Conservation (phyloP, 2,329 filamentous ascomycete species). For the Hypoxylon sp. region DNA sequence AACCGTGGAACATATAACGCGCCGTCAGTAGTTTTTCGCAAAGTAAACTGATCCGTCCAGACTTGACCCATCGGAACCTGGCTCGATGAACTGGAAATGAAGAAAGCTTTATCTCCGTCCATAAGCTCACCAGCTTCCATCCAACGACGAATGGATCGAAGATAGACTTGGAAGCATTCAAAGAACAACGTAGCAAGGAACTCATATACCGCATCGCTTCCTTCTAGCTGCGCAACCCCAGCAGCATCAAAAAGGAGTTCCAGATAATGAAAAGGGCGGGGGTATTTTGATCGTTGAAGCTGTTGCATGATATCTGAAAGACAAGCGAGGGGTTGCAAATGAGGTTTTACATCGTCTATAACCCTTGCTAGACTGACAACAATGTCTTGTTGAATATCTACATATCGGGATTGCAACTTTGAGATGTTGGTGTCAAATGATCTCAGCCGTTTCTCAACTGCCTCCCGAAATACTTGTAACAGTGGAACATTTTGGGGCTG, state of each 20-base stretch:
- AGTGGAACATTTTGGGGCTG: constrained; percentile 68
- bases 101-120: constrained; percentile 78
- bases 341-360: constrained; percentile 68
- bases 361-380: constrained; percentile 78
- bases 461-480: constrained; percentile 79
- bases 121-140: constrained; percentile 83
- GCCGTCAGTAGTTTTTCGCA: constrained; percentile 74
- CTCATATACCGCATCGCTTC: constrained; percentile 72
- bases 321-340: constrained; percentile 69
- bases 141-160: constrained; percentile 85
- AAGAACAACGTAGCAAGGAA: constrained; percentile 81
- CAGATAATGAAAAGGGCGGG: constrained; percentile 78
- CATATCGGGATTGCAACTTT: constrained; percentile 71
- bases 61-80: constrained; percentile 74
- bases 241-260: constrained; percentile 83
- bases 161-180: constrained; percentile 84
- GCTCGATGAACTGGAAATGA: constrained; percentile 74
- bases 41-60: constrained; percentile 82
- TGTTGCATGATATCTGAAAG: constrained; percentile 75
- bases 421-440: constrained; percentile 73
- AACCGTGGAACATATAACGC: constrained; percentile 80
- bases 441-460: constrained; percentile 69
- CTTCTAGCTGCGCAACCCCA: constrained; percentile 78
- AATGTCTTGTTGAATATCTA: constrained; percentile 67
- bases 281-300: constrained; percentile 64